Evolutionary conservation across 306 rosid genomes (phyloP), one percentile per base, ranked within the genome.

Genomic region (Lathyrus aphaca): DNA sequence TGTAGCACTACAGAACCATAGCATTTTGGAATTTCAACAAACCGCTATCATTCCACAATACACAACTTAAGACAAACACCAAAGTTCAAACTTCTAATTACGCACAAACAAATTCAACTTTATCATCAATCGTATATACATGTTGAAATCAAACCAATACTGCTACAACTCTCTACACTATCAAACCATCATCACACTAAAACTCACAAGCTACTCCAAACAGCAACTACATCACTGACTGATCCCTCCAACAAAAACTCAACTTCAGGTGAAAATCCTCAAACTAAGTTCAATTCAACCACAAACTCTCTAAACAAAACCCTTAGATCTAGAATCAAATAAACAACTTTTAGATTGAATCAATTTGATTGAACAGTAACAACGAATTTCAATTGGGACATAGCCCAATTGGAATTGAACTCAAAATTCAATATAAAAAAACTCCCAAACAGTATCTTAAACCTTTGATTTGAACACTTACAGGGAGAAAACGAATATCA

Each of bases 291-390:
- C 42, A 45, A 38, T 57, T 62, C 30, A 45, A 38, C 5, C 68
- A 39, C 37, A 38, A 51, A 58, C 57, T 18, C 3, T 2, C 40
- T 6, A 12, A 19, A 23, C 39, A n/a, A 49, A 37, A 49, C 23
- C 39, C 68, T 43, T 68, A 68, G 68, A 79, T 79, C 79, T 79
- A 56, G 32, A 32, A 74, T 62, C 1, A 54, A 74, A 69, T 8
- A 61, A 10, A 37, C 62, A 61, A 40, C 71, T 69, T 44, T 21
- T 21, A 11, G 30, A 63, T 62, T 46, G 56, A 63, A 74, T 75
- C 73, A 23, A 66, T 39, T 42, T 27, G 59, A 23, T 46, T 46
- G 30, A 72, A 68, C 37, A 61, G 46, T 68, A 63, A 74, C 50
- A 74, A 55, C 55, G 50, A 80, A 80, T 70, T 66, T 25, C 58